Conservation (phyloP, 768 basidiomycete genomes). For the Tricholoma saponaceum region DNA sequence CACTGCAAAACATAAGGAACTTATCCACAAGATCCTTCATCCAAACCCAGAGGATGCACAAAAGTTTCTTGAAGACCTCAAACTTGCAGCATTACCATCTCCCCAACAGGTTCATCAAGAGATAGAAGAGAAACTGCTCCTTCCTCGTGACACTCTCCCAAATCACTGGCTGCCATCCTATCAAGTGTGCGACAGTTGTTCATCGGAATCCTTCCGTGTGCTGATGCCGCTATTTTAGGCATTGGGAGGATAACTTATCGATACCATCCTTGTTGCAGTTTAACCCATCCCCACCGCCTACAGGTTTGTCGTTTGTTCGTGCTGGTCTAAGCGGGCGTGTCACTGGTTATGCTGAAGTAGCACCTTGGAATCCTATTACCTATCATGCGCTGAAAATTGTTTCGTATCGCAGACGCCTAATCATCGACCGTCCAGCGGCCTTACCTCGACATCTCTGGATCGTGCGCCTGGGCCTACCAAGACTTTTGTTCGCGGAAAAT, state of each 20-base stretch:
- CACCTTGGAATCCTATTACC: neutral
- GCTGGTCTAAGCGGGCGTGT: constrained; percentile 77
- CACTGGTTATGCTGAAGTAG: constrained; percentile 78
- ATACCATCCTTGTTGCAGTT: constrained; percentile 61
- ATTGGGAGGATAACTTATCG: constrained; percentile 64
- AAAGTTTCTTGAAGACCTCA: constrained; percentile 49
- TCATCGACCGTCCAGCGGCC: constrained; percentile 55
- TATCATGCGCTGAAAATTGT: neutral
- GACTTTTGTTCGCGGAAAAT: constrained; percentile 91
- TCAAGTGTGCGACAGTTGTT: constrained; percentile 64
- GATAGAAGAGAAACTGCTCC: constrained; percentile 72
- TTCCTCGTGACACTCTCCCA: constrained; percentile 64
- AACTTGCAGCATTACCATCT: constrained; percentile 54
- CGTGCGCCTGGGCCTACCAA: constrained; percentile 77
- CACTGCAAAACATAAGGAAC: constrained; percentile 22
- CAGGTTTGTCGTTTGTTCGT: constrained; percentile 67
- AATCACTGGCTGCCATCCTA: constrained; percentile 73
- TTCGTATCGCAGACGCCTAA: constrained; percentile 44
- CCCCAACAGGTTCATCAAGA: constrained; percentile 56
- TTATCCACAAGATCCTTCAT: constrained; percentile 45
- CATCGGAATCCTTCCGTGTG: constrained; percentile 9
- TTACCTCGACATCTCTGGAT: constrained; percentile 82
- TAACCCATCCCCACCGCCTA: constrained; percentile 72
- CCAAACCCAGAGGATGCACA: constrained; percentile 37
- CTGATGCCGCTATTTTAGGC: constrained; percentile 37